A percentile compares a stretch with the other conserved stretches of the same genome.
Evolutionary conservation across 1,139 yeast genomes (phyloP).

Genomic region (Ogataea hybrid): DNA sequence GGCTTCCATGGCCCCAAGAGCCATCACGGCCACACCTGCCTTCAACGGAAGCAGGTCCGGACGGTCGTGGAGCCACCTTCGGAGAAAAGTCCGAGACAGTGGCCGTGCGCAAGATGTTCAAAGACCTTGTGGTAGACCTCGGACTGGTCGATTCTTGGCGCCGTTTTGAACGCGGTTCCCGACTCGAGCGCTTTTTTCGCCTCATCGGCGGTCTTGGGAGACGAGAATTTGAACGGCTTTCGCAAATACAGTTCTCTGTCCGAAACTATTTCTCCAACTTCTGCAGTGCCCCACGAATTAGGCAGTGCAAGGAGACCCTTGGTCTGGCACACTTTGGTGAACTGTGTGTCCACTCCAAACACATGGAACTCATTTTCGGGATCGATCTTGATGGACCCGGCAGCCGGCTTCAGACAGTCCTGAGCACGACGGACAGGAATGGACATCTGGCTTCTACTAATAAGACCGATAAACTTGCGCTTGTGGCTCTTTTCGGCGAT

Average conservation of each 20-base stretch:
- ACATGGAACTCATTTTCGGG: constrained; percentile 49
- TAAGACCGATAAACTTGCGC: constrained; percentile 64
- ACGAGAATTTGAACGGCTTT: constrained; percentile 60
- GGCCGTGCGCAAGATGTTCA: constrained; percentile 72
- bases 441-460: constrained; percentile 73
- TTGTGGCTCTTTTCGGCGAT: constrained; percentile 83
- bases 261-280: constrained; percentile 63
- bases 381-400: constrained; percentile 31
- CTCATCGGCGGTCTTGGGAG: constrained; percentile 37
- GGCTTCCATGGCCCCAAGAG: constrained; percentile 82
- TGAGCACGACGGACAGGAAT: constrained; percentile 94
- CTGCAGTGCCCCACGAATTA: constrained; percentile 73
- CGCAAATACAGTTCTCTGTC: constrained; percentile 73
- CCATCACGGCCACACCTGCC: constrained; percentile 98
- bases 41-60: constrained; percentile 87
- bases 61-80: constrained; percentile 98
- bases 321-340: constrained; percentile 60
- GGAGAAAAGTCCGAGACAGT: constrained; percentile 93
- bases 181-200: constrained; percentile 41
- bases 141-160: constrained; percentile 83
- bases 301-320: constrained; percentile 80
- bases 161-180: constrained; percentile 69
- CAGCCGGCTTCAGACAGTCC: constrained; percentile 56
- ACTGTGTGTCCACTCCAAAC: constrained; percentile 65
- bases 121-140: constrained; percentile 80